Evolutionary conservation across 352 stramenopile genomes (phyloP).

Genomic region (Halophytophthora batemanensis): DNA sequence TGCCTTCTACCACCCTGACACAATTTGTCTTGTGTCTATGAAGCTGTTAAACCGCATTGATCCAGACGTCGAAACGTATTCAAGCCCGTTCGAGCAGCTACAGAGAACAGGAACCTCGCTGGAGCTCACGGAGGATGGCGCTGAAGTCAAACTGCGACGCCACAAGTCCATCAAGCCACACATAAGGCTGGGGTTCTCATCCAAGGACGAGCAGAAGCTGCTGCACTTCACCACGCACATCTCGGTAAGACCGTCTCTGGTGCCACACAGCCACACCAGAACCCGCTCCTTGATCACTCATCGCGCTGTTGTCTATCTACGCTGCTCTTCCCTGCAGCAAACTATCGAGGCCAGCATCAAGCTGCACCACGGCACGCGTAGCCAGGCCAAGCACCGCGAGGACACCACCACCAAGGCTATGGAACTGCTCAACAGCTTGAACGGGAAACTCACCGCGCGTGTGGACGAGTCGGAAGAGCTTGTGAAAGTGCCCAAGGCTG

Average conservation of each 20-base stretch:
- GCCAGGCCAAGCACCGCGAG: conserved; percentile 39
- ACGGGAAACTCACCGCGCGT: conserved; percentile 27
- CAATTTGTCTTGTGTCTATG: not conserved
- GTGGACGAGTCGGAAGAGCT: conserved; percentile 9
- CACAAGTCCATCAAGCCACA: conserved; percentile 26
- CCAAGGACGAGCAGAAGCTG: conserved; percentile 65
- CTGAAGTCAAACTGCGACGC: conserved; percentile 39
- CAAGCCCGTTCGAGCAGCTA: not conserved
- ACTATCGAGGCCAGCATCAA: conserved; percentile 49
- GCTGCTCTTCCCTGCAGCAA: conserved; percentile 22
- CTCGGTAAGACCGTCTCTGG: conserved; percentile 18
- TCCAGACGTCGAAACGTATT: conserved; percentile 7
- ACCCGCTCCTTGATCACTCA: not conserved
- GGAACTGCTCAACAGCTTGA: conserved; percentile 60
- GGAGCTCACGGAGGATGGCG: conserved; percentile 24
- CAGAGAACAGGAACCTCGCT: conserved; percentile 12
- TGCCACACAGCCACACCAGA: not conserved
- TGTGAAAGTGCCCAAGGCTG: not conserved
- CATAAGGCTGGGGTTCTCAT: conserved; percentile 36
- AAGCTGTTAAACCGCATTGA: conserved; percentile 59
- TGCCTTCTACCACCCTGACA: not conserved
- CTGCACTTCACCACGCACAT: conserved; percentile 62
- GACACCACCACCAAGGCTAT: conserved; percentile 43
- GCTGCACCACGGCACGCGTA: conserved; percentile 25
- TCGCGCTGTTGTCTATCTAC: not conserved